A percentile compares a stretch with the other conserved stretches of the same genome.
phyloP scores from a whole-genome alignment of 192 early-diverging fungal genomes.

The Coemansia sp. region DNA sequence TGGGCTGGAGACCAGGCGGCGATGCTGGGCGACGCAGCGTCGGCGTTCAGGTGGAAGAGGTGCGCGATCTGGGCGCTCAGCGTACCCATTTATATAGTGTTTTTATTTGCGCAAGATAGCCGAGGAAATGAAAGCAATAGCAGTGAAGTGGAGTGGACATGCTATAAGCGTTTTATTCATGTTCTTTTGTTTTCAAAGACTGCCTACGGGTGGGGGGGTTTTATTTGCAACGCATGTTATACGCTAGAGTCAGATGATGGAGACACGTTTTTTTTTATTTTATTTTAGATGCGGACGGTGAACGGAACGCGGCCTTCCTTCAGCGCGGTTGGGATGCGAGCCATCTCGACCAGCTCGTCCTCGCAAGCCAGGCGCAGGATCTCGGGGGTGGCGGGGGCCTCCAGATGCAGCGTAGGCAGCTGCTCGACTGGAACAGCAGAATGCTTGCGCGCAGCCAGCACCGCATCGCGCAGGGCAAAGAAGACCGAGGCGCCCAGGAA shows the following conservation, averaged over 20 bases:
- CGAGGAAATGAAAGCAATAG: no score
- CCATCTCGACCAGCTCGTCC: constrained; percentile 59
- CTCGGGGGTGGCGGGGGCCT: constrained; percentile 78
- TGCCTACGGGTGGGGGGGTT: no score
- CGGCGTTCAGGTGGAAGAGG: constrained; percentile 11
- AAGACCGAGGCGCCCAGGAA: constrained; percentile 77
- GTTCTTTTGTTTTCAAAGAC: no score
- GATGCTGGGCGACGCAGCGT: constrained; percentile 7
- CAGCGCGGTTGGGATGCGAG: constrained; percentile 21
- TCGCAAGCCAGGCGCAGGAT: constrained; percentile 68
- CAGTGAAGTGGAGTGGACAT: no score
- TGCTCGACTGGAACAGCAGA: constrained; percentile 6
- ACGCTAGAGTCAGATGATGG: not conserved
- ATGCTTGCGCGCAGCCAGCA: constrained; percentile 65
- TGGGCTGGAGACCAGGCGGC: constrained; percentile 11
- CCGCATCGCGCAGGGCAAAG: constrained; percentile 78
- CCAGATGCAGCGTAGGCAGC: constrained; percentile 56
- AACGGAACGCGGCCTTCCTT: constrained; percentile 37
- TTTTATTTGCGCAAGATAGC: no score
- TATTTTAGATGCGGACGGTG: constrained; percentile 29
- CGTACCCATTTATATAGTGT: constrained; percentile 20
- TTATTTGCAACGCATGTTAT: no score
- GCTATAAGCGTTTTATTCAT: no score
- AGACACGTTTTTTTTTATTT: not conserved
- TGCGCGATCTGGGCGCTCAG: constrained; percentile 37